A percentile compares a stretch with the other conserved stretches of the same genome.
Conservation (phyloP, 805 yeast species). For the Spathaspora hagerdaliae region DNA sequence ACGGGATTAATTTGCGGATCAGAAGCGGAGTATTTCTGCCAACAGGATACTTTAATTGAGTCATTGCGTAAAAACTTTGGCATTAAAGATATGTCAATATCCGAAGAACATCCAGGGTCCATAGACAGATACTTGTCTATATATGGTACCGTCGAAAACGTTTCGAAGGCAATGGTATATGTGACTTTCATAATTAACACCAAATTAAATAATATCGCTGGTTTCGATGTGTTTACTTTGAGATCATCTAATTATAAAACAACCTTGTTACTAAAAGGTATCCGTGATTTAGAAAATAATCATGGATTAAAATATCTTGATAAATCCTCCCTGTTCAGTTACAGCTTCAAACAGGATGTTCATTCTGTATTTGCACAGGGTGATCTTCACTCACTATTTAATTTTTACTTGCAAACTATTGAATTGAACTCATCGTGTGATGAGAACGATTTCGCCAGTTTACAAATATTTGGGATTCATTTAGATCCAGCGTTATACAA, state of each 20-base stretch:
- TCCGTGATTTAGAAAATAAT: not conserved
- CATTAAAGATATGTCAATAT: slow-evolving; percentile 17
- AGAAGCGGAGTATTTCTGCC: slow-evolving; percentile 23
- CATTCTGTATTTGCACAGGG: slow-evolving; percentile 13
- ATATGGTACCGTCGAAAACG: slow-evolving; percentile 19
- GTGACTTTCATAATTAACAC: slow-evolving; percentile 22
- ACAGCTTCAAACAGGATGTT: slow-evolving; percentile 4
- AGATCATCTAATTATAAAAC: slow-evolving; percentile 27
- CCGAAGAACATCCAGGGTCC: slow-evolving; percentile 18
- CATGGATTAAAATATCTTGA: slow-evolving; percentile 7
- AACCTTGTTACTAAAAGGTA: slow-evolving; percentile 5
- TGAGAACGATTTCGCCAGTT: slow-evolving; percentile 14
- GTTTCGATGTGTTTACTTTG: slow-evolving; percentile 22
- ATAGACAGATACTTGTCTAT: slow-evolving; percentile 29
- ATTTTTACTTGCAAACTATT: slow-evolving; percentile 5
- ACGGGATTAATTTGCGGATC: slow-evolving; percentile 14
- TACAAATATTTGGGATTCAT: slow-evolving; percentile 12
- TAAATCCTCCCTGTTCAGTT: slow-evolving; percentile 3
- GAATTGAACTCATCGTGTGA: slow-evolving; percentile 4
- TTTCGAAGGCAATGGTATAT: slow-evolving; percentile 22
- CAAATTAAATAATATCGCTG: slow-evolving; percentile 21
- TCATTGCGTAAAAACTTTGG: slow-evolving; percentile 17
- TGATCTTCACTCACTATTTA: slow-evolving; percentile 16
- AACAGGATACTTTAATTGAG: slow-evolving; percentile 8
- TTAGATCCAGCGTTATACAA: slow-evolving; percentile 16